Evolutionary conservation across 129 eudicot species (phyloP), one percentile per base, ranked within the genome.

Genomic region (Chrysanthemum lavandulifolium): DNA sequence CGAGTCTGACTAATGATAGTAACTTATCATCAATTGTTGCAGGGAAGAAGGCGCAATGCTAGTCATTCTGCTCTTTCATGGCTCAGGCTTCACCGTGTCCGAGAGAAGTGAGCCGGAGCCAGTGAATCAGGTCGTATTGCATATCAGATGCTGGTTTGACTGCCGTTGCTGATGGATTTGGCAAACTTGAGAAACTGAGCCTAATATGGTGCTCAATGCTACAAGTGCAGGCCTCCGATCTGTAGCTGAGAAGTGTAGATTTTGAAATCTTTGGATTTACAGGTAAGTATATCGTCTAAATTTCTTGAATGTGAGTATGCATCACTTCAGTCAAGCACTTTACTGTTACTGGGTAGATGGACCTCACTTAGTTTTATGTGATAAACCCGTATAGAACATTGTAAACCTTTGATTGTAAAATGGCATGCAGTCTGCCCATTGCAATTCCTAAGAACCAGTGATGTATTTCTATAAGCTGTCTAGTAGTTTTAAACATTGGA

Each of bases 191-290:
- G 72, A 93, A 86, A 66, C 73, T 93, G 78, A 89, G 97, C 96
- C 81, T 93, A 23, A 86, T 93, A 33, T 93, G 98, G 97, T 93
- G 98, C 84, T 93, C 25, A 87, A 79, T 80, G 88, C 91, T 14
- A 82, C 97, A 48, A 88, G 86, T 82, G 80, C 69, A 5, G 98
- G 98, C 66, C 80, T 93, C 76, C 82, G 71, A 79, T 85, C 95
- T 67, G 74, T 93, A 60, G 95, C 96, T 27, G 89, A 86, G 83
- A 93, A 86, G 82, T 93, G 98, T 61, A 87, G 69, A 80, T 84
- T 76, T 76, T 93, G 54, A 93, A 80, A 77, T 87, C 92, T 12
- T 70, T 93, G 80, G 98, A 89, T 74, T 83, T 90, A 60, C 98
- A 93, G 96, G 98, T 92, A 62, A 72, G 51, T 65, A 4, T 67